phyloP scores from a whole-genome alignment of 163 green algal species.

The Chloromonas sp. region DNA sequence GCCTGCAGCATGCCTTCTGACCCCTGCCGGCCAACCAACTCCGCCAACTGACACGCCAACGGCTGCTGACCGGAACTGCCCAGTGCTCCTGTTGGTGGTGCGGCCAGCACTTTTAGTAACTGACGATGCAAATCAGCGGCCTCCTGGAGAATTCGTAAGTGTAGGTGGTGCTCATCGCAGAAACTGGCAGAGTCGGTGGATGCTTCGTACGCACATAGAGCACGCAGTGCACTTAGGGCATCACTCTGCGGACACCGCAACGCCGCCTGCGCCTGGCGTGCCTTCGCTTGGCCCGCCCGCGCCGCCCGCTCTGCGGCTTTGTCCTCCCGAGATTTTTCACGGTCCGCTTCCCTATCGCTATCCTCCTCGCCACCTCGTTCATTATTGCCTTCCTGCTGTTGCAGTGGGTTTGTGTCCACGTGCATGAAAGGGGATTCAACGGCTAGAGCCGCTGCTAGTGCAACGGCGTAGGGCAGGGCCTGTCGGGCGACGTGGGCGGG shows the following conservation, averaged over 20 bases:
- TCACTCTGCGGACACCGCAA: conserved; percentile 56
- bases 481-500: conserved; percentile 7
- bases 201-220: conserved; percentile 74
- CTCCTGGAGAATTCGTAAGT: conserved; percentile 73
- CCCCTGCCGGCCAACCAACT: neutral
- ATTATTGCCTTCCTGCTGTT: conserved; percentile 10
- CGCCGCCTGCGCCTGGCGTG: conserved; percentile 39
- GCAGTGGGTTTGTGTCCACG: conserved; percentile 30
- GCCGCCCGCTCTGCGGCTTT: conserved; percentile 3
- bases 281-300: conserved; percentile 9
- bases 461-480: conserved; percentile 69
- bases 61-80: conserved; percentile 1
- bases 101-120: conserved; percentile 34
- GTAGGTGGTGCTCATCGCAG: conserved; percentile 52
- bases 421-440: conserved; percentile 82
- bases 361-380: neutral
- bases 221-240: conserved; percentile 62
- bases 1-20: neutral
- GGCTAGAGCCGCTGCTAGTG: conserved; percentile 74
- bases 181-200: neutral
- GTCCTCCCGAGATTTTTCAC: neutral
- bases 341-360: conserved; percentile 19
- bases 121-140: conserved; percentile 74
- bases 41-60: conserved; percentile 12
- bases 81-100: conserved; percentile 1